Conservation (phyloP, 2,329 filamentous ascomycete genomes). For the Aspergillus nomiae region DNA sequence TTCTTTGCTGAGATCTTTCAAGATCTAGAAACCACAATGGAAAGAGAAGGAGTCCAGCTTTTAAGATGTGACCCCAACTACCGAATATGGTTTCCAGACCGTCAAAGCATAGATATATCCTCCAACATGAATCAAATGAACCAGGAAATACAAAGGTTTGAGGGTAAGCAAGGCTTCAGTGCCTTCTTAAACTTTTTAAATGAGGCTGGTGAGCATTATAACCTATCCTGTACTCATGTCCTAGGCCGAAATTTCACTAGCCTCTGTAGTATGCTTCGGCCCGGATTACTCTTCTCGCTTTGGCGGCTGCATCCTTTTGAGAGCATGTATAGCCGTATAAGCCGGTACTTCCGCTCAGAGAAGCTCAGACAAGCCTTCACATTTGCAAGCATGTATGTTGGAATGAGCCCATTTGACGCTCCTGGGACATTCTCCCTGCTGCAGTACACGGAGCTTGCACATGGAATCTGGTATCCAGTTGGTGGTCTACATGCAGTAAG, state of each 20-base stretch:
- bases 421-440: constrained; percentile 73
- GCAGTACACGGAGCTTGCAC: constrained; percentile 73
- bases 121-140: constrained; percentile 74
- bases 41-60: constrained; percentile 66
- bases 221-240: constrained; percentile 67
- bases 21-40: constrained; percentile 68
- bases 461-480: constrained; percentile 69
- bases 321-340: constrained; percentile 66
- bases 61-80: constrained; percentile 76
- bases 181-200: constrained; percentile 68
- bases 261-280: constrained; percentile 59
- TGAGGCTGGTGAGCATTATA: constrained; percentile 71
- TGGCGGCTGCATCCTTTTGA: constrained; percentile 69
- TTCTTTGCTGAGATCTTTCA: constrained; percentile 70
- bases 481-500: constrained; percentile 63
- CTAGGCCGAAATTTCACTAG: constrained; percentile 68
- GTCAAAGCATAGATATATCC: constrained; percentile 57
- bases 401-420: constrained; percentile 76
- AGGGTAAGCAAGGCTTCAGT: constrained; percentile 70
- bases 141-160: constrained; percentile 69
- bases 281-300: constrained; percentile 61
- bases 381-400: constrained; percentile 82
- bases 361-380: constrained; percentile 71
- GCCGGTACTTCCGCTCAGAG: constrained; percentile 70
- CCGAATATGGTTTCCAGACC: constrained; percentile 72